Evolutionary conservation across 2,329 filamentous ascomycete species (phyloP).

Genomic region (Pseudopithomyces chartarum): DNA sequence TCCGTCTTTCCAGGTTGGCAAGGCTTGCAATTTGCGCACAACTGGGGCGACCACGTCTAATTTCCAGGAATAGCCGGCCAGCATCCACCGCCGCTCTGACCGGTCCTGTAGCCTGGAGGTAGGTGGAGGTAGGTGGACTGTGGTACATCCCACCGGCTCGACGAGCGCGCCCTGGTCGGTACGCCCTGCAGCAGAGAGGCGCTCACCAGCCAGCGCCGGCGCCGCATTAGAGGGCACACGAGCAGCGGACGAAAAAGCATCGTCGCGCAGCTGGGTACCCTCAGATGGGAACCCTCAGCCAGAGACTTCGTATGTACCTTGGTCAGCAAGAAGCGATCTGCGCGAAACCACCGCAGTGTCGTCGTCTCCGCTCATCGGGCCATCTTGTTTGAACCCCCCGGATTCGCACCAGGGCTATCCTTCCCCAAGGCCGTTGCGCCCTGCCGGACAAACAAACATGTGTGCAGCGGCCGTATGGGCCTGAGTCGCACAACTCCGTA

Average conservation of each 20-base stretch:
- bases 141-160: neutral
- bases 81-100: neutral
- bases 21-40: constrained; percentile 2
- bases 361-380: neutral
- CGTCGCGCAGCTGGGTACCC: too few relatives aligned
- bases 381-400: constrained; percentile 2
- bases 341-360: neutral
- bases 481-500: neutral
- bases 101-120: too few relatives aligned
- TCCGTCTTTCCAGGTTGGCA: constrained; percentile 5
- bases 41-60: constrained; percentile 8
- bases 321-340: too few relatives aligned
- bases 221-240: too few relatives aligned
- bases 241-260: too few relatives aligned
- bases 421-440: too few relatives aligned
- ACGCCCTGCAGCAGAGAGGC: neutral
- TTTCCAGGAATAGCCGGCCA: constrained; percentile 16
- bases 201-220: neutral
- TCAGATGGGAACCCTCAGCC: too few relatives aligned
- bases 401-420: neutral
- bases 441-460: too few relatives aligned
- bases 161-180: too few relatives aligned
- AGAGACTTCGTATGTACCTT: too few relatives aligned
- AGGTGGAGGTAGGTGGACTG: too few relatives aligned
- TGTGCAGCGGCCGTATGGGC: too few relatives aligned